phyloP scores from a whole-genome alignment of 495 filamentous ascomycete species.

The Lophiostoma macrostomum region DNA sequence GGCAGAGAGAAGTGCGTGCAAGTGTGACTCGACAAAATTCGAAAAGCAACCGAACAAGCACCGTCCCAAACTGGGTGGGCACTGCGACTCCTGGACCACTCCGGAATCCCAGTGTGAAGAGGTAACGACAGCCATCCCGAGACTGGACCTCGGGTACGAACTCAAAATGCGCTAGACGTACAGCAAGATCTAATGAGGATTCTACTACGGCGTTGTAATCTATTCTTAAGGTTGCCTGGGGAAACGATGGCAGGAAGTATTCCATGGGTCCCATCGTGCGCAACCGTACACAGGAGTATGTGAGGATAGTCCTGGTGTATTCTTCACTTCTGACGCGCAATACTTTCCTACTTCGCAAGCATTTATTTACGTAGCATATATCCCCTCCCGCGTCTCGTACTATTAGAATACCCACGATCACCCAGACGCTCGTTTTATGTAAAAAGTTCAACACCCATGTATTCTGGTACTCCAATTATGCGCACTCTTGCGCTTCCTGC shows the following conservation, averaged over 20 bases:
- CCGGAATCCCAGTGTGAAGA: conserved; percentile 15
- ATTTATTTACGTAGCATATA: neutral
- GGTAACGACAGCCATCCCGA: conserved; percentile 2
- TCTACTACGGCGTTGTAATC: conserved; percentile 4
- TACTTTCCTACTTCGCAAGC: neutral
- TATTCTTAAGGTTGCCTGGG: conserved; percentile 1
- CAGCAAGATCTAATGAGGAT: conserved; percentile 9
- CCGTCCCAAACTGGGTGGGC: conserved; percentile 28
- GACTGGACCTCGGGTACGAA: neutral
- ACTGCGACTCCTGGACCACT: conserved; percentile 15
- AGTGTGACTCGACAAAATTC: conserved; percentile 32
- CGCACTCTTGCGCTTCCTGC: neutral
- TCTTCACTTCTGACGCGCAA: neutral
- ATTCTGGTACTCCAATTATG: neutral
- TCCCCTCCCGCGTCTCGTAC: neutral
- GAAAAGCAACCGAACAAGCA: conserved; percentile 17
- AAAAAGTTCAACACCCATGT: too few relatives aligned
- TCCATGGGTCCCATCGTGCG: conserved; percentile 2
- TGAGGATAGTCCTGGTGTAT: neutral
- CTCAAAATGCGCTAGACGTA: neutral
- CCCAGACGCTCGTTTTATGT: conserved; percentile 1
- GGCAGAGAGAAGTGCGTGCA: conserved; percentile 18
- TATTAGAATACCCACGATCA: conserved; percentile 2
- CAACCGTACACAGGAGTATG: neutral
- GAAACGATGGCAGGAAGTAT: conserved; percentile 13